Base-by-base conservation (phyloP, 2,329 filamentous ascomycete species). In the Paramyrothecium roridum region DNA sequence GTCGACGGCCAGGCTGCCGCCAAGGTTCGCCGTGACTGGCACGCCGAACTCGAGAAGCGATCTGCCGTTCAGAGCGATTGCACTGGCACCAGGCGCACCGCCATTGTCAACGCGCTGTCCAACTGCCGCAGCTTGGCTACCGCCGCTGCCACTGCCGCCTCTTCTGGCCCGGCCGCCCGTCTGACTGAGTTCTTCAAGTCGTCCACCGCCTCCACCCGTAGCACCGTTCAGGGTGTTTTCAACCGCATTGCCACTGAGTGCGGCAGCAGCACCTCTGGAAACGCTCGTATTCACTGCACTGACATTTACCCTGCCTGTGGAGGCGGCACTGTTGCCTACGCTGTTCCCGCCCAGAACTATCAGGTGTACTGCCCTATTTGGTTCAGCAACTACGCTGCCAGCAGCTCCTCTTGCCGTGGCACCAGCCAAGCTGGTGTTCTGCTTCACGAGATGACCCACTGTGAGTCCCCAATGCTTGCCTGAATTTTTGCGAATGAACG, bases 151-250 rank as follows among this genome's bases (percentile, higher is more conserved):
- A 71, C 70, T 2, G 70, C 73, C 11, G 83, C 83, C 17, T 74
- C 78, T 2, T 67, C 76, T 1, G 79, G 77, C 48, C 63, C 69
- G 4, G 70, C 74, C 3, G 66, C 72, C 60, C 78, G 73, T 57
- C 69, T 83, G 61, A 67, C 65, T 47, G 78, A 83, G 58, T 86
- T 84, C 73, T 87, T 86, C 78, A 84, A 82, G 68, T 78, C 76
- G 1, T 79, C 77, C 37, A 64, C 47, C 3, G 48, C 68, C 13
- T 59, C 67, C 1, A 71, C 71, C 11, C 75, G 76, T 49, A 71
- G 64, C 46, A 73, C 69, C 2, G 80, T 85, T 16, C 72, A 78
- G 3, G 72, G 73, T 22, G 73, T 84, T 52, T 72, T 71, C 48
- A 73, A 73, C 26, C 55, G 56, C 16, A 74, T 85, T 13, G 77